A percentile compares a stretch with the other conserved stretches of the same genome.
phyloP scores from a whole-genome alignment of 345 rosid genomes.

The Hibiscus trionum region DNA sequence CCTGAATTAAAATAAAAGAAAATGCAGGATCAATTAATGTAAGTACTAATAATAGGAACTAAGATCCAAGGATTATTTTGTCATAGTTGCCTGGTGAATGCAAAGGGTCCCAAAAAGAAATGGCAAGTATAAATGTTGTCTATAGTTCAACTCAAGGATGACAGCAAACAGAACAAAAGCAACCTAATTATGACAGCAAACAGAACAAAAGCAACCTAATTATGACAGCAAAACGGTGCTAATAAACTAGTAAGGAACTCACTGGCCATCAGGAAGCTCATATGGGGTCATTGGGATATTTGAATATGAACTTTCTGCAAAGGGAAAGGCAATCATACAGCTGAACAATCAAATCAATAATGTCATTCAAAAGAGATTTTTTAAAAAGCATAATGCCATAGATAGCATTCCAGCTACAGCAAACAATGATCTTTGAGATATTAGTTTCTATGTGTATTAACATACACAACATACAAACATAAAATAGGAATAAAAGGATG shows the following conservation, averaged over 20 bases:
- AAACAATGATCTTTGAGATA: not conserved
- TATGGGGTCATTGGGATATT: conserved; percentile 97
- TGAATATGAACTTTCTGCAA: conserved; percentile 75
- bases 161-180: not conserved
- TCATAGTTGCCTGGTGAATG: not conserved
- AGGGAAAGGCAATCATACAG: conserved; percentile 7
- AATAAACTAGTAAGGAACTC: conserved; percentile 29
- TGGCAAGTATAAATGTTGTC: not conserved
- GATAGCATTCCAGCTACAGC: not conserved
- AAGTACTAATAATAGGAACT: not conserved
- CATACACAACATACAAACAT: no score
- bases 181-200: conserved; percentile 1
- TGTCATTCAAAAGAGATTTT: not conserved
- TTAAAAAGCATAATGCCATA: not conserved
- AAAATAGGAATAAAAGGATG: not conserved
- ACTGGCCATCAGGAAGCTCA: conserved; percentile 99
- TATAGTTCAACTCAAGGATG: not conserved
- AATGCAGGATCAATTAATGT: conserved; percentile 1
- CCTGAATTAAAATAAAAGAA: conserved; percentile 30
- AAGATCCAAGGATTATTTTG: not conserved
- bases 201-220: not conserved
- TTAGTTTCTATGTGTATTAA: not conserved
- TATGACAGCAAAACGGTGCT: not conserved
- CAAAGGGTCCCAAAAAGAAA: not conserved
- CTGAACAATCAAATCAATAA: not conserved